Percentiles rank a stretch among this genome's conserved stretches.
Evolutionary conservation across 2,329 filamentous ascomycete species (phyloP).

Genomic region (Epichloe brachyelytri): DNA sequence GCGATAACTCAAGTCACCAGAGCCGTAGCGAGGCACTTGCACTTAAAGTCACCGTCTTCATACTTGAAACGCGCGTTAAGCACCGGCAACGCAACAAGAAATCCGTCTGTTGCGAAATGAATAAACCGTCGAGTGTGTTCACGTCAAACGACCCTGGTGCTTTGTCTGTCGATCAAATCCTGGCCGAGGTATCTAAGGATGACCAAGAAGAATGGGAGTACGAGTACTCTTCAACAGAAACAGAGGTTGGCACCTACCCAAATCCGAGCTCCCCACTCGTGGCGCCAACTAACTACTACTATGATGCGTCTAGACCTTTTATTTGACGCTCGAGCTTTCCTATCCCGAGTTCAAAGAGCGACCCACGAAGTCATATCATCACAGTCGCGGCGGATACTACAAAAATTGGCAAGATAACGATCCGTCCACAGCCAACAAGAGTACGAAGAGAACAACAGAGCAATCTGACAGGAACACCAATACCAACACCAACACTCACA

Average conservation of each 20-base stretch:
- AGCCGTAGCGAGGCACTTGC: not conserved
- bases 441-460: slow-evolving; percentile 17
- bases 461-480: slow-evolving; percentile 17
- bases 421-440: slow-evolving; percentile 11
- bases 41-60: not conserved
- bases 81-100: not conserved
- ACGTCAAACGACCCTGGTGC: slow-evolving; percentile 14
- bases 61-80: not conserved
- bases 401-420: slow-evolving; percentile 26
- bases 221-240: slow-evolving; percentile 51
- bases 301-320: slow-evolving; percentile 39
- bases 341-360: slow-evolving; percentile 42
- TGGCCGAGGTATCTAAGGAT: slow-evolving; percentile 17
- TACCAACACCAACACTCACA: slow-evolving; percentile 18
- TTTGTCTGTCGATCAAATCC: slow-evolving; percentile 15
- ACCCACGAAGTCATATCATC: slow-evolving; percentile 25
- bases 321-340: slow-evolving; percentile 50
- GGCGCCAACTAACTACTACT: not conserved
- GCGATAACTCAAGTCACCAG: not conserved
- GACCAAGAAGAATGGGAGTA: slow-evolving; percentile 54
- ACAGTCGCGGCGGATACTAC: slow-evolving; percentile 33
- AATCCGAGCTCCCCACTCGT: not conserved
- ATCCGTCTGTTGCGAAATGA: not conserved
- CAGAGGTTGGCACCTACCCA: slow-evolving; percentile 31
- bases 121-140: slow-evolving; percentile 1